Base-by-base conservation (phyloP, 805 yeast genomes). In the Yarrowia yakushimensis region DNA sequence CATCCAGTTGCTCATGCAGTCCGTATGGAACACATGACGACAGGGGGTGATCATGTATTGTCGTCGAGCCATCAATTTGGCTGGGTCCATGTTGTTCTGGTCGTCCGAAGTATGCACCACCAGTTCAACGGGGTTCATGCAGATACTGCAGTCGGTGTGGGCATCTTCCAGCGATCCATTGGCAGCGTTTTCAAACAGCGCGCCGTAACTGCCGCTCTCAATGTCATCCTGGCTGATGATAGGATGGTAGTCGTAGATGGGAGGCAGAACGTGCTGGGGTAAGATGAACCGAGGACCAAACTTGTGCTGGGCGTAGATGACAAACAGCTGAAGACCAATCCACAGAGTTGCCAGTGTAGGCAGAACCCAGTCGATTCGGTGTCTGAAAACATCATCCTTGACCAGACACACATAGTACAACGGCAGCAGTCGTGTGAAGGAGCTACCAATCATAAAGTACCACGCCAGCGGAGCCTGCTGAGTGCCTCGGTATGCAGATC, bases 1-100 rank as follows among this genome's bases (percentile, higher is more conserved):
- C 97, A 93, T 90, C 97, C 97, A 93, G 65, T 82, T 84, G 70
- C 89, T 96, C 66, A 93, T 76, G 75, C 98, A 92, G n/a, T 82
- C 85, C 1, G 90, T 81, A 71, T 92, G 97, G 81, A 91, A 93
- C 10, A 90, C 84, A 72, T 92, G 98, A 42, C 85, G 79, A 73
- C 98, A 92, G 1, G 97, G 97, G 0, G 98, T 90, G 3, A 90
- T 83, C 77, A 74, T 74, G 63, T 74, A 74, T 41, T 67, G 65
- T 27, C 74, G 68, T 15, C 77, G 64, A 3, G 74, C 76, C 31
- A 74, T 65, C 23, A 74, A 31, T 15, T 70, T 67, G 17, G 74
- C 66, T 0, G 74, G 70, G 10, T 68, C 65, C 28, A 70, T 52
- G 15, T 70, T 66, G 28, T 64, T 67, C 9, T 64, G 62, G 18